These are phyloP conservation scores for Perilla frutescens DNA, from an alignment of 257 asterid species.

Conservation along the genomic window DNA sequence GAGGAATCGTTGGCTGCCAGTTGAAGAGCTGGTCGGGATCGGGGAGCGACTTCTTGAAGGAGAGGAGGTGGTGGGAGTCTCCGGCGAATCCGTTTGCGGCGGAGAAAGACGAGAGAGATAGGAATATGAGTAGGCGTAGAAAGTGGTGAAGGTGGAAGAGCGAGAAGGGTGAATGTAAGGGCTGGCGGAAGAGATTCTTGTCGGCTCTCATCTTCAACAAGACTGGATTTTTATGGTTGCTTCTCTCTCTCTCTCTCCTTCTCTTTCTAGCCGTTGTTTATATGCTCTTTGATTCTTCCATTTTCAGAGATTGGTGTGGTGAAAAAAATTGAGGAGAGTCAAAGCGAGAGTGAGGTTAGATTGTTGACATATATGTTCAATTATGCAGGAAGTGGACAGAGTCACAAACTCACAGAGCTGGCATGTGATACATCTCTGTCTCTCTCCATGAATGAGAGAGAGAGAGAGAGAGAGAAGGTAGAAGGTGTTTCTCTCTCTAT, in stretches of 20 bases:
- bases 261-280: conserved; percentile 33
- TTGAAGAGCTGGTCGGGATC: conserved; percentile 48
- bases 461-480: background rate
- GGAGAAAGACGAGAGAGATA: conserved; percentile 31
- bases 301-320: conserved; percentile 41
- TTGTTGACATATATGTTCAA: conserved; percentile 49
- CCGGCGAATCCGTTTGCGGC: conserved; percentile 39
- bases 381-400: conserved; percentile 41
- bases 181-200: conserved; percentile 26
- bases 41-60: conserved; percentile 70
- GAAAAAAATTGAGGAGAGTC: conserved; percentile 44
- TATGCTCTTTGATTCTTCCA: conserved; percentile 53
- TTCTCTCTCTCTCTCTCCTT: conserved; percentile 14
- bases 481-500: conserved; percentile 23
- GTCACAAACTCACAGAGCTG: conserved; percentile 74
- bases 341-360: conserved; percentile 48
- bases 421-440: conserved; percentile 64
- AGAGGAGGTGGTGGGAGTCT: conserved; percentile 67
- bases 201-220: conserved; percentile 51
- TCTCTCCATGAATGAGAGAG: conserved; percentile 15
- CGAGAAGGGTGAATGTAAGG: too few relatives aligned
- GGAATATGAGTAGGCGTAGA: conserved; percentile 16
- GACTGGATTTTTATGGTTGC: conserved; percentile 34
- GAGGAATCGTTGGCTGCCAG: conserved; percentile 58
- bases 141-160: conserved; percentile 14